Percentiles rank a stretch among this genome's conserved stretches.
Evolutionary conservation across 2,329 filamentous ascomycete genomes (phyloP).

Genomic region (Apiospora saccharicola): DNA sequence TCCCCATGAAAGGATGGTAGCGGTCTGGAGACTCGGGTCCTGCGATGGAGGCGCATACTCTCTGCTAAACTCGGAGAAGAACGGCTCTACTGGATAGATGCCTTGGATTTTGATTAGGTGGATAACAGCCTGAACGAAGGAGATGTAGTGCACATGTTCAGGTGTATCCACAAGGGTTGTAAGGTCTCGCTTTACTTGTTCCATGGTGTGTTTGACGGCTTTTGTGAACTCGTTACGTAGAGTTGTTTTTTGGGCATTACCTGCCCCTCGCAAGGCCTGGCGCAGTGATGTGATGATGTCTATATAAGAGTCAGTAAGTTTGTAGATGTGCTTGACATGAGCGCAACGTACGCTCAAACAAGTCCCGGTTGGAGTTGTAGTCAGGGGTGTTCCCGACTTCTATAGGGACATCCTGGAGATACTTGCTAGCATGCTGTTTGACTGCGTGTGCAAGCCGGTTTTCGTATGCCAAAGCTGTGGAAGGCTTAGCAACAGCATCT

Average conservation of each 20-base stretch:
- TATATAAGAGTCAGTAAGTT: slow-evolving; percentile 28
- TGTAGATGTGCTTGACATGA: not conserved
- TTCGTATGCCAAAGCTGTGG: slow-evolving; percentile 54
- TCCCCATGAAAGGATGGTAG: slow-evolving; percentile 63
- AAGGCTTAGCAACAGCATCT: slow-evolving; percentile 59
- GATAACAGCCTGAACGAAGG: slow-evolving; percentile 60
- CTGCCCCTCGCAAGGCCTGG: slow-evolving; percentile 50
- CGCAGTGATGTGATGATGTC: slow-evolving; percentile 59
- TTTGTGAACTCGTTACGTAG: slow-evolving; percentile 51
- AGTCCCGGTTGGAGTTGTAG: slow-evolving; percentile 56
- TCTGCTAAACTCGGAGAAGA: slow-evolving; percentile 63
- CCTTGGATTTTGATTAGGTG: slow-evolving; percentile 63
- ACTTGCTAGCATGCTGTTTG: slow-evolving; percentile 49
- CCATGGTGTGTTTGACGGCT: slow-evolving; percentile 57
- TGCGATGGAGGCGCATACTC: slow-evolving; percentile 63
- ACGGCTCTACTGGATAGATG: slow-evolving; percentile 61
- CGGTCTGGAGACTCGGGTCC: slow-evolving; percentile 64
- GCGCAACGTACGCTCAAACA: slow-evolving; percentile 54
- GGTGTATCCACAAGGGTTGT: slow-evolving; percentile 44
- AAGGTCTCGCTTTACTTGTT: slow-evolving; percentile 61
- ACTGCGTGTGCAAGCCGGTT: slow-evolving; percentile 57
- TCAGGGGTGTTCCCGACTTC: slow-evolving; percentile 49
- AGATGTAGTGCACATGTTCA: slow-evolving; percentile 56
- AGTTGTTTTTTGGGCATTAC: slow-evolving; percentile 43
- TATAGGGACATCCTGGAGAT: slow-evolving; percentile 50